Evolutionary conservation across 2,329 filamentous ascomycete species (phyloP).

Genomic region (Zasmidium citrigriseum): DNA sequence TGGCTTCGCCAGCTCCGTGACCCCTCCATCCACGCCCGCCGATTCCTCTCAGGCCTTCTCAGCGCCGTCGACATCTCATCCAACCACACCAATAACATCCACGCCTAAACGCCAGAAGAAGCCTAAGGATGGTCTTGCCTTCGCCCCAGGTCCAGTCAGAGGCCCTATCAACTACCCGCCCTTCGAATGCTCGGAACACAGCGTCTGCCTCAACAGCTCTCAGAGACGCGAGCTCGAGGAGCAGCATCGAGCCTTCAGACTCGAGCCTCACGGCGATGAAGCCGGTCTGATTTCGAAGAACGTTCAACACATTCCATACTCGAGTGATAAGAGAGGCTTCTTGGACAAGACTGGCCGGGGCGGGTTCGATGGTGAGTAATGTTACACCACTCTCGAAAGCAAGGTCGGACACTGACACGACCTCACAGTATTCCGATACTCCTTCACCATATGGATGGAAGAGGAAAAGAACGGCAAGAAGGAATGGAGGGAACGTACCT

Average conservation of each 20-base stretch:
- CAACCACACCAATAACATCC: constrained; percentile 25
- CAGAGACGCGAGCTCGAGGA: constrained; percentile 50
- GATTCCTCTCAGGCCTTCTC: constrained; percentile 23
- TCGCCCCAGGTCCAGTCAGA: constrained; percentile 62
- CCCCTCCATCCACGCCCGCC: constrained; percentile 30
- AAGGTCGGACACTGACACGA: constrained; percentile 1
- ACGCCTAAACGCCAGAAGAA: constrained; percentile 54
- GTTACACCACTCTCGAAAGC: not conserved
- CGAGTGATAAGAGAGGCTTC: constrained; percentile 90
- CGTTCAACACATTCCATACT: constrained; percentile 78
- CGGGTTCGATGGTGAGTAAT: constrained; percentile 75
- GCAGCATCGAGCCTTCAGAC: constrained; percentile 63
- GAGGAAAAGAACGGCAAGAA: constrained; percentile 48
- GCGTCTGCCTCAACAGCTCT: constrained; percentile 21
- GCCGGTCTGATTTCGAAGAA: constrained; percentile 48
- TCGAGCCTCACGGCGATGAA: constrained; percentile 64
- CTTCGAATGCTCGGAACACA: constrained; percentile 61
- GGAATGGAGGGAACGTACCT: constrained; percentile 45
- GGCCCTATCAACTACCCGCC: constrained; percentile 74
- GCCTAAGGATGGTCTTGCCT: constrained; percentile 65
- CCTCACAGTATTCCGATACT: constrained; percentile 75
- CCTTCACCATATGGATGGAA: constrained; percentile 70
- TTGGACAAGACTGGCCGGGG: constrained; percentile 82
- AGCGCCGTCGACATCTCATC: constrained; percentile 14
- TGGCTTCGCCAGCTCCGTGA: constrained; percentile 19